These are phyloP conservation scores for Fusarium humuli DNA, from an alignment of 2,329 filamentous ascomycete species.

Conservation along the genomic window DNA sequence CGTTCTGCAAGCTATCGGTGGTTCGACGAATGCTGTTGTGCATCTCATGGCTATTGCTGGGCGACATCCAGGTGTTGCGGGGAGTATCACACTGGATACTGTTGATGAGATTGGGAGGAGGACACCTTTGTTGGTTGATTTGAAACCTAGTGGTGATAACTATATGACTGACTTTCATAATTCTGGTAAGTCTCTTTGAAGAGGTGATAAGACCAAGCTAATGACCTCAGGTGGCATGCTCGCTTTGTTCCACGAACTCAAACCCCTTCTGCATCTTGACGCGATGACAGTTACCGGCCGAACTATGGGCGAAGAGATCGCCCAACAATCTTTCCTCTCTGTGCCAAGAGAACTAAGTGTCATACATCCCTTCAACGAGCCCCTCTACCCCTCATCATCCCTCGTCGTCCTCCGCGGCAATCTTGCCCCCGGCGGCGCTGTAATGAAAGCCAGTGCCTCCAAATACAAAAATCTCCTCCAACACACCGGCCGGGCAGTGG, in stretches of 20 bases:
- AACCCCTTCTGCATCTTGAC: conserved; percentile 79
- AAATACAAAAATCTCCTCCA: conserved; percentile 74
- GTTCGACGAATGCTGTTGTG: conserved; percentile 86
- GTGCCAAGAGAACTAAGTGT: conserved; percentile 54
- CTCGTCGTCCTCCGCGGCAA: conserved; percentile 87
- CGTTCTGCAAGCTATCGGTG: conserved; percentile 86
- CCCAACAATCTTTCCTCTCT: conserved; percentile 71
- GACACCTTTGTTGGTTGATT: conserved; percentile 84
- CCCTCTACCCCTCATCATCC: conserved; percentile 80
- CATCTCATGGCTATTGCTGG: conserved; percentile 88
- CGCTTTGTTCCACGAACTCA: conserved; percentile 81
- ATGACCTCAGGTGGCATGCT: conserved; percentile 72
- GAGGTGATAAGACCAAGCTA: too few species aligned
- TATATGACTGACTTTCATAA: conserved; percentile 93
- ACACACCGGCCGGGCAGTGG: conserved; percentile 64
- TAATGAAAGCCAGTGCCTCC: conserved; percentile 88
- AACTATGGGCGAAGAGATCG: conserved; percentile 83
- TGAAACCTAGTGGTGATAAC: conserved; percentile 87
- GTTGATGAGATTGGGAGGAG: conserved; percentile 81
- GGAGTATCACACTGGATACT: conserved; percentile 76
- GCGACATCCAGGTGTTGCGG: conserved; percentile 74
- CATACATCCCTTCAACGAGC: conserved; percentile 74
- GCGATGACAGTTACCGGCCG: conserved; percentile 87
- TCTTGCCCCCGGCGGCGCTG: conserved; percentile 82
- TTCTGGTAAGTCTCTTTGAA: not conserved